A percentile compares a stretch with the other conserved stretches of the same genome.
phyloP scores from a whole-genome alignment of 2,329 filamentous ascomycete species.

The Cordyceps pruinosa region DNA sequence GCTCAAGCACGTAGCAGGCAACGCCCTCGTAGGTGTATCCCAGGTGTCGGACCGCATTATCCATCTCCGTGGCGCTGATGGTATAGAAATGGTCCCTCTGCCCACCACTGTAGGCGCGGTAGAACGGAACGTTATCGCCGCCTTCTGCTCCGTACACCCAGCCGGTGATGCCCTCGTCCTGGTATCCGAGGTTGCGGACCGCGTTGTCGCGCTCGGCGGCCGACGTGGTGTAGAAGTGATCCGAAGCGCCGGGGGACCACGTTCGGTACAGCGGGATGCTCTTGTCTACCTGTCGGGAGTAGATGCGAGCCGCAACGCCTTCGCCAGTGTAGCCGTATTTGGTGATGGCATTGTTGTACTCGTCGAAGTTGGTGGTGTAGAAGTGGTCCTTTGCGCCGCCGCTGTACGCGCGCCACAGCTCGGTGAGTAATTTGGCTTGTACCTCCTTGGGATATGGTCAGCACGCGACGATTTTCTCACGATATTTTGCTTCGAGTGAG shows the following conservation, averaged over 20 bases:
- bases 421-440: background rate
- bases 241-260: background rate
- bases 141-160: background rate
- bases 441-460: background rate
- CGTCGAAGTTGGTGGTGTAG: conserved; percentile 10
- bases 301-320: background rate
- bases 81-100: conserved; percentile 10
- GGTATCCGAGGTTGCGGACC: conserved; percentile 2
- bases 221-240: conserved; percentile 13
- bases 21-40: conserved; percentile 9
- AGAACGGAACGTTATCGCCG: background rate
- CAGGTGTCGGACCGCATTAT: conserved; percentile 3
- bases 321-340: conserved; percentile 8
- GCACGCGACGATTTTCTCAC: background rate
- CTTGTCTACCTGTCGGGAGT: background rate
- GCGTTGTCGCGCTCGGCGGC: conserved; percentile 11
- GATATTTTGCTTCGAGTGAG: background rate
- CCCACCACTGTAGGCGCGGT: conserved; percentile 1
- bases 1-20: background rate
- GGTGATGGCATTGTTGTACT: conserved; percentile 10
- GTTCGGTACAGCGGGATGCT: conserved; percentile 3
- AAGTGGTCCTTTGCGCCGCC: conserved; percentile 3
- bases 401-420: conserved; percentile 12
- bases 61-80: background rate
- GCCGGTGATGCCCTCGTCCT: conserved; percentile 8